These are phyloP conservation scores for Mucor lusitanicus DNA, from an alignment of 371 early-diverging fungal genomes.

Conservation along the genomic window DNA sequence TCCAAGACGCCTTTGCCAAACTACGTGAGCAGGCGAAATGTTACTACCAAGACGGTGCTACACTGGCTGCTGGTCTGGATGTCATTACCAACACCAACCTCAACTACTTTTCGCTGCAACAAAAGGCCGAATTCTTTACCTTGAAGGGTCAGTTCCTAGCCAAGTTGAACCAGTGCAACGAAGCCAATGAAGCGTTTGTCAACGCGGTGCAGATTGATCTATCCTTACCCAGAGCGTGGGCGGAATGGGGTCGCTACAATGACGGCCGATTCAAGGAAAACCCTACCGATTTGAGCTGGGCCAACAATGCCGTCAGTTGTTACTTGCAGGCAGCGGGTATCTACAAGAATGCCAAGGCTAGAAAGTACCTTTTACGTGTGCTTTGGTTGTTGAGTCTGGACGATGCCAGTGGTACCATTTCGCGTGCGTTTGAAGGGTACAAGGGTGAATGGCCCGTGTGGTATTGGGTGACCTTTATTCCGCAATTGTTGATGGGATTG, in stretches of 20 bases:
- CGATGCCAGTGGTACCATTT: conserved; percentile 74
- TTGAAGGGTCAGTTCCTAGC: conserved; percentile 94
- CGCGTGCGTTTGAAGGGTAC: conserved; percentile 84
- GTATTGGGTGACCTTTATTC: conserved; percentile 98
- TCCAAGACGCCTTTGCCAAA: conserved; percentile 97
- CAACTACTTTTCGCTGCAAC: conserved; percentile 88
- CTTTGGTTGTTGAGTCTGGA: conserved; percentile 94
- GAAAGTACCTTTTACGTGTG: conserved; percentile 92
- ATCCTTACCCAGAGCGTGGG: conserved; percentile 93
- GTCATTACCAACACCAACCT: conserved; percentile 99
- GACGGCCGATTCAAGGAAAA: conserved; percentile 86
- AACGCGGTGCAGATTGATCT: conserved; percentile 93
- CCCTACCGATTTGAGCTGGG: conserved; percentile 81
- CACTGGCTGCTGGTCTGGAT: conserved; percentile 93
- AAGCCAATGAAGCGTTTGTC: conserved; percentile 93
- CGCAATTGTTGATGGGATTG: conserved; percentile 86
- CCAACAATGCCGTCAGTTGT: conserved; percentile 92
- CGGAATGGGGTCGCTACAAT: conserved; percentile 96
- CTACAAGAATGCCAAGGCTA: conserved; percentile 84
- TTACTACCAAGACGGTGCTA: conserved; percentile 82
- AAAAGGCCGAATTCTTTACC: conserved; percentile 97
- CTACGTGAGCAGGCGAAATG: conserved; percentile 98
- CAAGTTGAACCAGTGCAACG: conserved; percentile 83
- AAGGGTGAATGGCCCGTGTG: conserved; percentile 91
- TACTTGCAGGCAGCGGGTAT: conserved; percentile 95